Conservation (phyloP, 2,329 filamentous ascomycete genomes). For the Xylariaceae sp. region DNA sequence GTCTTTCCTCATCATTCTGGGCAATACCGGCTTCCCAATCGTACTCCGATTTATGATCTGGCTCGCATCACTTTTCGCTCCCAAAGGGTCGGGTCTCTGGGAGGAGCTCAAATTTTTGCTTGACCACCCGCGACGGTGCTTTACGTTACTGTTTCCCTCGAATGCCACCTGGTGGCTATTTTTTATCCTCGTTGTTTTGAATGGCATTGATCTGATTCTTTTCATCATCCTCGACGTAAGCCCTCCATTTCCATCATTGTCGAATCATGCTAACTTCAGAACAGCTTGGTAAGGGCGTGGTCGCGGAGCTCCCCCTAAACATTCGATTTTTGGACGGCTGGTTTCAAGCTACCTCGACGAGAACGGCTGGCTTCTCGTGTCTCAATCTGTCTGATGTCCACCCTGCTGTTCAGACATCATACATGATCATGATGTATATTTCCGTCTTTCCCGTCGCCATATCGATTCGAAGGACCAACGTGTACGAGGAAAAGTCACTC, state of each 20-base stretch:
- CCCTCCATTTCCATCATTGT: slow-evolving; percentile 12
- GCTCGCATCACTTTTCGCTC: slow-evolving; percentile 64
- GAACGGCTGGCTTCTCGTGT: slow-evolving; percentile 85
- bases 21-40: slow-evolving; percentile 92
- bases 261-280: slow-evolving; percentile 8
- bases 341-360: slow-evolving; percentile 84
- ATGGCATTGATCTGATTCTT: slow-evolving; percentile 80
- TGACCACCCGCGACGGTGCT: slow-evolving; percentile 92
- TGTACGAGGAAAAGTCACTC: slow-evolving; percentile 87
- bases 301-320: slow-evolving; percentile 65
- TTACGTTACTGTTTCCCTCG: slow-evolving; percentile 87
- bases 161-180: slow-evolving; percentile 96
- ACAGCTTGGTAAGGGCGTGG: slow-evolving; percentile 65
- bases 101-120: slow-evolving; percentile 88
- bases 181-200: slow-evolving; percentile 75
- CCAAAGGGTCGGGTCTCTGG: slow-evolving; percentile 66
- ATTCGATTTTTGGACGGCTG: slow-evolving; percentile 79
- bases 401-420: slow-evolving; percentile 88
- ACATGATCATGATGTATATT: slow-evolving; percentile 99
- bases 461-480: slow-evolving; percentile 87
- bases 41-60: slow-evolving; percentile 94
- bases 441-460: slow-evolving; percentile 97
- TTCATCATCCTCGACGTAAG: slow-evolving; percentile 88
- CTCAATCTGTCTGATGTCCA: slow-evolving; percentile 76
- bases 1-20: slow-evolving; percentile 85